A percentile compares a stretch with the other conserved stretches of the same genome.
These are phyloP conservation scores for Blastocystis sp. DNA, from an alignment of 352 stramenopile genomes.

Conservation along the genomic window DNA sequence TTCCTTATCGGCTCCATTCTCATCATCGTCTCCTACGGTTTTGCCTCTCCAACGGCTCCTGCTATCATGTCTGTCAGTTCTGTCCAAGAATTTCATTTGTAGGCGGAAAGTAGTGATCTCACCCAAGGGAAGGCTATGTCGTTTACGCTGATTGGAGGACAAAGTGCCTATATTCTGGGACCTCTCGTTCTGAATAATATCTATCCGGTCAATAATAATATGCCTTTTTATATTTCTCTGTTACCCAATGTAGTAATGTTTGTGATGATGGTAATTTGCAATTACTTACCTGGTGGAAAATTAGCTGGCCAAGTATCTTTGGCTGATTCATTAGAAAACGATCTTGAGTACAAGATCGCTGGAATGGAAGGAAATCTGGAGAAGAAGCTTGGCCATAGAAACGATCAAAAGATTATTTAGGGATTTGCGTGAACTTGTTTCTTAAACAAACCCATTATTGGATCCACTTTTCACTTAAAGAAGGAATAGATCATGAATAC, in stretches of 20 bases:
- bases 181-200: slow-evolving; percentile 63
- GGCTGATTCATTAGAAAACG: slow-evolving; percentile 38
- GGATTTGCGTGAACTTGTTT: not conserved
- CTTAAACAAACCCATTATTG: not conserved
- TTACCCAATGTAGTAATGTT: not conserved
- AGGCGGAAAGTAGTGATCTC: slow-evolving; percentile 49
- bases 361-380: not conserved
- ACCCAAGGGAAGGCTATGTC: slow-evolving; percentile 57
- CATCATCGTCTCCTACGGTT: slow-evolving; percentile 60
- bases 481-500: slow-evolving; percentile 1
- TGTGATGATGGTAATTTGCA: slow-evolving; percentile 53
- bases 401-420: not conserved
- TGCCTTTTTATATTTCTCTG: slow-evolving; percentile 52
- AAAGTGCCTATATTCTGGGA: slow-evolving; percentile 25
- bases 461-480: not conserved
- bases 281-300: slow-evolving; percentile 44
- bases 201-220: slow-evolving; percentile 47
- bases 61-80: slow-evolving; percentile 30
- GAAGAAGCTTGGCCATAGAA: slow-evolving; percentile 5
- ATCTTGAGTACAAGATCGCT: slow-evolving; percentile 23
- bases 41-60: slow-evolving; percentile 30
- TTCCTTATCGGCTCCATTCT: slow-evolving; percentile 49
- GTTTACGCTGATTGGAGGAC: slow-evolving; percentile 38
- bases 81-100: not conserved
- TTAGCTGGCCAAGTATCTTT: slow-evolving; percentile 40